Evolutionary conservation across 1,139 yeast species (phyloP).

Genomic region (Yamadazyma trypodendri): DNA sequence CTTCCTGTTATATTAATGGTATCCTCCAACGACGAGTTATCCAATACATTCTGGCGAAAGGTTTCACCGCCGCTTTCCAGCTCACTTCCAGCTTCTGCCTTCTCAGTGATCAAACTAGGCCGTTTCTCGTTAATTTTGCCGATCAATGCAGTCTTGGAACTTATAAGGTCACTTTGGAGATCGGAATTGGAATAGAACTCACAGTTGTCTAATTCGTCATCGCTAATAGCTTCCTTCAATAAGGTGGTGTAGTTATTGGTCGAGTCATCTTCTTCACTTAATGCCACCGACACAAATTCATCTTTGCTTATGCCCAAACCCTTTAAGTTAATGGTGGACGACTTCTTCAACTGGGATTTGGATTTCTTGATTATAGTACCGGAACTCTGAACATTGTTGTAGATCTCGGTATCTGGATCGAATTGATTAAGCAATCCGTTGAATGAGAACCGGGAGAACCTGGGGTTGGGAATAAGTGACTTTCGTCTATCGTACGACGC

Average conservation of each 20-base stretch:
- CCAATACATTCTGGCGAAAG: conserved; percentile 8
- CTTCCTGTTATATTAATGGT: conserved; percentile 7
- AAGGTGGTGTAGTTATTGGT: conserved; percentile 16
- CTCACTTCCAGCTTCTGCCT: conserved; percentile 2
- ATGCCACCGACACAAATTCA: conserved; percentile 24
- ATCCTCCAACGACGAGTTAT: conserved; percentile 12
- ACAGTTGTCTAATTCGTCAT: conserved; percentile 18
- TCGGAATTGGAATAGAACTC: conserved; percentile 18
- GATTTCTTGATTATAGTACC: conserved; percentile 7
- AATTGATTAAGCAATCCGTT: conserved; percentile 33
- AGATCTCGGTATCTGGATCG: conserved; percentile 29
- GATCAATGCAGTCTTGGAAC: conserved; percentile 32
- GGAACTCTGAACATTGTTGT: conserved; percentile 21
- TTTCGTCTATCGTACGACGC: conserved; percentile 2
- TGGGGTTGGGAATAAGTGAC: conserved; percentile 39
- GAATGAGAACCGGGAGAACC: conserved; percentile 45
- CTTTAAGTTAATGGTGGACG: conserved; percentile 25
- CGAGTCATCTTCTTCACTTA: conserved; percentile 22
- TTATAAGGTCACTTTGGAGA: conserved; percentile 22
- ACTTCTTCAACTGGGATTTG: conserved; percentile 20
- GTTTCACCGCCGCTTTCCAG: conserved; percentile 3
- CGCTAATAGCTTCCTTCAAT: conserved; percentile 15
- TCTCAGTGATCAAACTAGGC: conserved; percentile 8
- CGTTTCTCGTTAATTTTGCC: conserved; percentile 23
- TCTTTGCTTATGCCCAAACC: conserved; percentile 33